A percentile compares a stretch with the other conserved stretches of the same genome.
Evolutionary conservation across 2,329 filamentous ascomycete genomes (phyloP).

Genomic region (Exophiala phaeomuriformis): DNA sequence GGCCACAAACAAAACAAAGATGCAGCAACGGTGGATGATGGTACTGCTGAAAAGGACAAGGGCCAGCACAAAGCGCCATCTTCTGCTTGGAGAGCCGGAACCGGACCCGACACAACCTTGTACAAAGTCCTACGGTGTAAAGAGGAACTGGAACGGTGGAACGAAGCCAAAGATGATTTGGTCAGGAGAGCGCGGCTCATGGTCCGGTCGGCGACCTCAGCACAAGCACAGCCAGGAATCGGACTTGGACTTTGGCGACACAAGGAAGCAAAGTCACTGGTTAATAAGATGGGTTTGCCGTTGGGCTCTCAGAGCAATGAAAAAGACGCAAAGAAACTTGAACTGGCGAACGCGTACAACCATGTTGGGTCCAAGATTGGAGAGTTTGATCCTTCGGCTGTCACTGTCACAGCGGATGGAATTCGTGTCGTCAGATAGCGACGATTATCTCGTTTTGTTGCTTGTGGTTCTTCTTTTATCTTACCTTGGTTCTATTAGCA

Average conservation of each 20-base stretch:
- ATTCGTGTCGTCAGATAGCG: constrained; percentile 6
- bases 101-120: constrained; percentile 13
- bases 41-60: too few species aligned
- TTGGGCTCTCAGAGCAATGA: too few species aligned
- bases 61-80: too few species aligned
- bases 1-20: not conserved
- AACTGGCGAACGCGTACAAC: too few species aligned
- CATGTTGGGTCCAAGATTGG: too few species aligned
- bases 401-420: constrained; percentile 5
- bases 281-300: too few species aligned
- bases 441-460: not conserved
- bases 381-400: not conserved
- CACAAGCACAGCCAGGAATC: not conserved
- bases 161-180: constrained; percentile 21
- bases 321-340: too few species aligned
- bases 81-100: constrained; percentile 28
- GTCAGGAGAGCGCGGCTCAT: constrained; percentile 14
- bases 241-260: too few species aligned
- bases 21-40: not conserved
- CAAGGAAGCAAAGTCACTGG: too few species aligned
- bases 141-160: constrained; percentile 42
- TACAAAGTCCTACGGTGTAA: constrained; percentile 41
- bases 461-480: too few species aligned
- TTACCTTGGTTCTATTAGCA: too few species aligned
- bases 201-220: not conserved